A percentile compares a stretch with the other conserved stretches of the same genome.
Conservation (phyloP, 306 rosid genomes). For the Senna siamea region DNA sequence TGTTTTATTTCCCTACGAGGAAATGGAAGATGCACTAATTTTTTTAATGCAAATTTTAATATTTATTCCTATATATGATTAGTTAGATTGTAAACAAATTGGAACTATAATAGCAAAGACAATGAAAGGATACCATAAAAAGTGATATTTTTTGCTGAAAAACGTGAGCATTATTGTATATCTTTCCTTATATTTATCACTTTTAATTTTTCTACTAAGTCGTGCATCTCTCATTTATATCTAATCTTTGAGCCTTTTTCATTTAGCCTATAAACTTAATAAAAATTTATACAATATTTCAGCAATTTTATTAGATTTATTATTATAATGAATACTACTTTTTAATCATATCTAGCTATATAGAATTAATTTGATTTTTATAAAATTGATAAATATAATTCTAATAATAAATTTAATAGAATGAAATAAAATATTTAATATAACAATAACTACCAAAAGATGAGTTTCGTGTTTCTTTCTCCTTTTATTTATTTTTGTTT, state of each 20-base stretch:
- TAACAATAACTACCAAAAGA: no score
- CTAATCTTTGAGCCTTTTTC: not conserved
- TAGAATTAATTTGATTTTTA: no score
- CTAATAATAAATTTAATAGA: no score
- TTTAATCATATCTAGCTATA: no score
- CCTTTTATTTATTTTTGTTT: no score
- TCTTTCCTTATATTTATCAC: not conserved
- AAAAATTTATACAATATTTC: not conserved
- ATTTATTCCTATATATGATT: not conserved
- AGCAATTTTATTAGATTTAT: no score
- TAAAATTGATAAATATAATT: no score
- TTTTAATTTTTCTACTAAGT: not conserved
- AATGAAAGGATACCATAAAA: not conserved
- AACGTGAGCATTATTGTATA: not conserved
- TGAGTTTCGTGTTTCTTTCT: no score
- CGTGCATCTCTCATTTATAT: not conserved
- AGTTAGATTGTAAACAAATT: not conserved
- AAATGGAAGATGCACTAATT: not conserved
- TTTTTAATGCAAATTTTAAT: not conserved
- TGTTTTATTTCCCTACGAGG: not conserved
- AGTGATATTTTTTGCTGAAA: not conserved
- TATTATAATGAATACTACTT: no score
- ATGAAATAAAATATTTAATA: no score
- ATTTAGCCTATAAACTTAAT: not conserved
- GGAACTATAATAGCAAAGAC: not conserved